Conservation (phyloP, 495 filamentous ascomycete genomes). For the Glutinoglossum americanum region DNA sequence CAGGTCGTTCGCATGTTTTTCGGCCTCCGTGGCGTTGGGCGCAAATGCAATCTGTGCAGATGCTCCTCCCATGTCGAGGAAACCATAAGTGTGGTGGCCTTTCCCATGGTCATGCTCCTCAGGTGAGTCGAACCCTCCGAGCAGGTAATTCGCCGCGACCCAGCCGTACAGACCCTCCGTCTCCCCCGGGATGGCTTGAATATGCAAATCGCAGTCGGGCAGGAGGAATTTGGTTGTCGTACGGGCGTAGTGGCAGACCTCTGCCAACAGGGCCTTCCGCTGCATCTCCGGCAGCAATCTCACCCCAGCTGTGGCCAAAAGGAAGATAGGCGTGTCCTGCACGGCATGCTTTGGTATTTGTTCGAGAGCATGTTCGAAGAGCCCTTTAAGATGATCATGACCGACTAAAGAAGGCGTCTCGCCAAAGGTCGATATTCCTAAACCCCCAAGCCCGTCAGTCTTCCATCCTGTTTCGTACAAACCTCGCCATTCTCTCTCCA, state of each 20-base stretch:
- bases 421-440: slow-evolving; percentile 76
- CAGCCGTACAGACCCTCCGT: slow-evolving; percentile 97
- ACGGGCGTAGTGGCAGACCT: slow-evolving; percentile 70
- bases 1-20: slow-evolving; percentile 77
- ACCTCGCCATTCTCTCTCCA: neutral
- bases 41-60: slow-evolving; percentile 96
- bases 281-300: slow-evolving; percentile 59
- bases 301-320: slow-evolving; percentile 95
- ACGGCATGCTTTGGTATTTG: slow-evolving; percentile 60
- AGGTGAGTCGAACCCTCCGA: slow-evolving; percentile 82
- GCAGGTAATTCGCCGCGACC: slow-evolving; percentile 92
- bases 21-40: slow-evolving; percentile 75
- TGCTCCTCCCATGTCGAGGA: slow-evolving; percentile 94
- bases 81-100: slow-evolving; percentile 88
- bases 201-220: slow-evolving; percentile 74
- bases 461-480: neutral
- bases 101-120: slow-evolving; percentile 56
- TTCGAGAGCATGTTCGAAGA: slow-evolving; percentile 69
- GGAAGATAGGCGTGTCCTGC: slow-evolving; percentile 71
- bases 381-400: slow-evolving; percentile 49
- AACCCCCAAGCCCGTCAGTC: neutral
- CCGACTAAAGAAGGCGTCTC: slow-evolving; percentile 56
- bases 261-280: slow-evolving; percentile 43
- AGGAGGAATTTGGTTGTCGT: slow-evolving; percentile 62
- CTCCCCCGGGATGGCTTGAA: slow-evolving; percentile 92